Conservation (phyloP, 345 rosid species). For the Carallia brachiata region DNA sequence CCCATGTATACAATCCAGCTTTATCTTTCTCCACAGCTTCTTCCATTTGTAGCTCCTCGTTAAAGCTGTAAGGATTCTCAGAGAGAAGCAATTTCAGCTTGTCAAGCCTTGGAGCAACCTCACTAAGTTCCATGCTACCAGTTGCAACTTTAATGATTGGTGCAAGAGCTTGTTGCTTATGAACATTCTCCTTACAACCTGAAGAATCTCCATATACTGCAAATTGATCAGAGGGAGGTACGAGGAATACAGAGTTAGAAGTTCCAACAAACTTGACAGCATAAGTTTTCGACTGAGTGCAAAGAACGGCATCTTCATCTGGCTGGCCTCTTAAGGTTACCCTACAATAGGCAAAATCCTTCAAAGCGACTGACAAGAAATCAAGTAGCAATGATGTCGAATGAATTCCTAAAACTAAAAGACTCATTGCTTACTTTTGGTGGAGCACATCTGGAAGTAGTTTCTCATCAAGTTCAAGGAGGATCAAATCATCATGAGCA, state of each 20-base stretch:
- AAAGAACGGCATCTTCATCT: slow-evolving; percentile 88
- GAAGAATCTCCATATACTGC: slow-evolving; percentile 16
- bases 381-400: not conserved
- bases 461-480: slow-evolving; percentile 72
- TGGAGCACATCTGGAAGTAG: slow-evolving; percentile 64
- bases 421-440: slow-evolving; percentile 43
- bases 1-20: slow-evolving; percentile 54
- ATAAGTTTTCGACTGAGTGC: slow-evolving; percentile 80
- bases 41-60: slow-evolving; percentile 40
- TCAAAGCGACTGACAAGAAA: not conserved
- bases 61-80: slow-evolving; percentile 47
- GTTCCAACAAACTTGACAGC: slow-evolving; percentile 78
- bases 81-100: slow-evolving; percentile 64
- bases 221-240: slow-evolving; percentile 54
- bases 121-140: slow-evolving; percentile 76
- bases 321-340: slow-evolving; percentile 76
- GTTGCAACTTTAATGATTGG: slow-evolving; percentile 59
- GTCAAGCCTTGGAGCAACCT: slow-evolving; percentile 85
- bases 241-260: slow-evolving; percentile 74
- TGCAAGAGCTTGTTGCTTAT: slow-evolving; percentile 28
- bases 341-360: slow-evolving; percentile 27
- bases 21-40: slow-evolving; percentile 27
- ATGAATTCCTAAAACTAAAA: not conserved
- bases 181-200: slow-evolving; percentile 24
- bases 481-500: slow-evolving; percentile 60